Percentiles rank a stretch among this genome's conserved stretches.
Conservation (phyloP, 1,139 yeast species). For the Ogataea hybrid region DNA sequence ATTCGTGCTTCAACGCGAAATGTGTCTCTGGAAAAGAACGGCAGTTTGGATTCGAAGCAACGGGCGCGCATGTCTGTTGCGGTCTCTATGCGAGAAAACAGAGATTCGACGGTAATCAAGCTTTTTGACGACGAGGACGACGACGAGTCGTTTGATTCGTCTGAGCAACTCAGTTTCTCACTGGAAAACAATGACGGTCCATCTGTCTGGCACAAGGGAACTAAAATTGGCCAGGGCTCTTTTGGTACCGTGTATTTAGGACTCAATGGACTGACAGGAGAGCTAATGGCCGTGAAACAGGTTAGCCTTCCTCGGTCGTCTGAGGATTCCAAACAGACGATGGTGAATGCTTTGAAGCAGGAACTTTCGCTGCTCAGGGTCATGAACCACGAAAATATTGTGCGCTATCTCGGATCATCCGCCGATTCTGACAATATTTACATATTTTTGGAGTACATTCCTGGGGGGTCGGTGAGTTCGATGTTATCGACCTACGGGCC, state of each 20-base stretch:
- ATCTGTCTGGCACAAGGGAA: constrained; percentile 88
- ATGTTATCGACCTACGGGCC: constrained; percentile 87
- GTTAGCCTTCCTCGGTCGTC: constrained; percentile 62
- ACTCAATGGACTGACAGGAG: constrained; percentile 90
- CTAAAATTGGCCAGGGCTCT: constrained; percentile 90
- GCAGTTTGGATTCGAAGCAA: constrained; percentile 7
- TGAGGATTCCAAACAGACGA: constrained; percentile 47
- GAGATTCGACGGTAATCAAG: constrained; percentile 30
- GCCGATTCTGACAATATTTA: constrained; percentile 69
- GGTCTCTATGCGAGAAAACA: constrained; percentile 17
- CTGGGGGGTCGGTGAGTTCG: constrained; percentile 93
- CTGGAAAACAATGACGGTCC: constrained; percentile 56
- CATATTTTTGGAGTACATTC: constrained; percentile 90
- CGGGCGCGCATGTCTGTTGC: constrained; percentile 22
- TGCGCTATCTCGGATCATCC: constrained; percentile 83
- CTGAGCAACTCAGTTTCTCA: constrained; percentile 31
- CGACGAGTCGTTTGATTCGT: constrained; percentile 29
- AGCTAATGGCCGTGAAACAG: constrained; percentile 95
- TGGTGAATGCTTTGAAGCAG: constrained; percentile 82
- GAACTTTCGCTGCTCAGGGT: constrained; percentile 81
- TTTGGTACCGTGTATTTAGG: constrained; percentile 94
- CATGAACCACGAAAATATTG: constrained; percentile 88
- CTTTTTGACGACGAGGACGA: constrained; percentile 33
- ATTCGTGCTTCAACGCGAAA: constrained; percentile 20
- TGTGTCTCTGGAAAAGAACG: constrained; percentile 5